phyloP scores from a whole-genome alignment of 2,329 filamentous ascomycete genomes.

The Macroventuria anomochaeta region DNA sequence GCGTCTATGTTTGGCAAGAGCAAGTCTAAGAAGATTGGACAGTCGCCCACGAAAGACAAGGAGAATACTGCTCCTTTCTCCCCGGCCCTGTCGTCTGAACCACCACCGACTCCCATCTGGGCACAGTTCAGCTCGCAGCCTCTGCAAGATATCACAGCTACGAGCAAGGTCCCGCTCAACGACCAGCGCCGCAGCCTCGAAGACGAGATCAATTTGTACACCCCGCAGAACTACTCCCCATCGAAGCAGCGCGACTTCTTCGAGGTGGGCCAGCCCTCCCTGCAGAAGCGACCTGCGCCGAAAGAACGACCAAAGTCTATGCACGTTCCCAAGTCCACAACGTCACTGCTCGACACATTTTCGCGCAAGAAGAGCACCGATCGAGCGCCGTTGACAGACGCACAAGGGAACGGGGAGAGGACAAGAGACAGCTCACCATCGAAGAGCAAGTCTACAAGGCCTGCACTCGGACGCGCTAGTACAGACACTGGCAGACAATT shows the following conservation, averaged over 20 bases:
- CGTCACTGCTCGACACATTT: constrained; percentile 50
- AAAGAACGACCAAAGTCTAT: constrained; percentile 61
- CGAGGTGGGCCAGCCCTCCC: constrained; percentile 56
- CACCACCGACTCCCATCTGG: constrained; percentile 74
- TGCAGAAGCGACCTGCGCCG: constrained; percentile 39
- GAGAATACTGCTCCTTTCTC: constrained; percentile 76
- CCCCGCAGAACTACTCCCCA: constrained; percentile 65
- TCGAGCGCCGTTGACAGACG: constrained; percentile 40
- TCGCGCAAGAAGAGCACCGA: constrained; percentile 47
- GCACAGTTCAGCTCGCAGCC: constrained; percentile 68
- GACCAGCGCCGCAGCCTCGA: constrained; percentile 55
- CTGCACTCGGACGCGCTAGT: constrained; percentile 35
- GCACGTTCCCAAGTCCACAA: constrained; percentile 52
- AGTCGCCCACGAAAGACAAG: constrained; percentile 64
- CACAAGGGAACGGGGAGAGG: constrained; percentile 43
- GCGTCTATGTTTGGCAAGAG: constrained; percentile 75
- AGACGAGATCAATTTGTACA: constrained; percentile 65
- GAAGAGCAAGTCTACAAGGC: constrained; percentile 28
- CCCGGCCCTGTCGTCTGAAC: constrained; percentile 44
- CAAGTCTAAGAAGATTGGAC: constrained; percentile 67
- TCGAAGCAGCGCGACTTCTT: constrained; percentile 68
- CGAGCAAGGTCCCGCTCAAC: constrained; percentile 54
- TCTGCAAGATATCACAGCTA: constrained; percentile 40
- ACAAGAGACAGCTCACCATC: constrained; percentile 32
- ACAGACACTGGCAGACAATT: constrained; percentile 35